These are phyloP conservation scores for Gossypium laxum DNA, from an alignment of 441 rosid species.

Conservation along the genomic window DNA sequence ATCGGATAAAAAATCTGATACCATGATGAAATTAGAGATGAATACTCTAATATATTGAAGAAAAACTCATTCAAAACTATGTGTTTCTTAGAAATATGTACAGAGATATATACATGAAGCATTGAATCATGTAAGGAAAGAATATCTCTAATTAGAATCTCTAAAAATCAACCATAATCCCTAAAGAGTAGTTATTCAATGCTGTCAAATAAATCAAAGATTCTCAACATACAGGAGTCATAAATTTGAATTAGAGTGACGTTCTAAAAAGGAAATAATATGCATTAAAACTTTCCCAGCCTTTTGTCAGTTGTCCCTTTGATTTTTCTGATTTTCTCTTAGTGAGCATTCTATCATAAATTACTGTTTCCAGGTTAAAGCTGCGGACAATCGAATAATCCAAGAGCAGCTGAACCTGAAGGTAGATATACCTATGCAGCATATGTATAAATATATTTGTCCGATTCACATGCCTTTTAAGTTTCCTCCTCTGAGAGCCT, in stretches of 20 bases:
- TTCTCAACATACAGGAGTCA: background rate
- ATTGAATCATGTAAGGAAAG: no score
- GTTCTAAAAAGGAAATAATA: background rate
- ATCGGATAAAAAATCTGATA: no score
- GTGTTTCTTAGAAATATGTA: no score
- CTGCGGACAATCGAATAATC: conserved; percentile 81
- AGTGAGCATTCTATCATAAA: background rate
- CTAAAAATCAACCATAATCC: no score
- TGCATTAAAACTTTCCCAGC: conserved; percentile 5
- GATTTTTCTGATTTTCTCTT: conserved; percentile 15
- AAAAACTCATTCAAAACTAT: no score
- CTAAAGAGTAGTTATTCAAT: no score
- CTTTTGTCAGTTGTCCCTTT: background rate
- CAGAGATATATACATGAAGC: no score
- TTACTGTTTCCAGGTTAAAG: conserved; percentile 58
- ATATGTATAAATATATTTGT: background rate
- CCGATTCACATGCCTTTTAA: background rate
- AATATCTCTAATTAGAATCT: no score
- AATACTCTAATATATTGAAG: no score
- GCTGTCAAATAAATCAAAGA: no score
- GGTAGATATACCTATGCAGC: conserved; percentile 33
- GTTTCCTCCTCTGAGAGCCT: conserved; percentile 3
- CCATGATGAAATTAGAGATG: no score
- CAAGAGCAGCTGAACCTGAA: conserved; percentile 87
- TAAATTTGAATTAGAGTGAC: background rate